phyloP scores from a whole-genome alignment of 441 rosid species.

The Viola pubescens region DNA sequence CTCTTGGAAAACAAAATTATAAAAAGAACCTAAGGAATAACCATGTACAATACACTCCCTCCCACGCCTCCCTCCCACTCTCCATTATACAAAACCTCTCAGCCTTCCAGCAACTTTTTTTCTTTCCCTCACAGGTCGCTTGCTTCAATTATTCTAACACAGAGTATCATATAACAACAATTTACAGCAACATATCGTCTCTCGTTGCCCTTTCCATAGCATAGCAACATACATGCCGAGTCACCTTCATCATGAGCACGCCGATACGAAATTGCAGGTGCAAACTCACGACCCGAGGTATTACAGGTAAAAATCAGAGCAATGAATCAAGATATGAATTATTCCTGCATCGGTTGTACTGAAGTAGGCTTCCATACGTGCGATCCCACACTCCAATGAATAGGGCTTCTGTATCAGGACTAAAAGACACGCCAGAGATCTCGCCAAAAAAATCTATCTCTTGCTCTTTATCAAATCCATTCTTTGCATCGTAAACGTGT shows the following conservation, averaged over 20 bases:
- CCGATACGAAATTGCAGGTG: constrained; percentile 11
- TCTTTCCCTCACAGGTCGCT: too few relatives aligned
- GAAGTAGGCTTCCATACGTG: constrained; percentile 43
- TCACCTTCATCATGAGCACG: constrained; percentile 12
- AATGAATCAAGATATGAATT: constrained; percentile 29
- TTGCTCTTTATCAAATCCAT: constrained; percentile 36
- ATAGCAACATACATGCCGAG: constrained; percentile 7
- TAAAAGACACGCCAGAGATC: constrained; percentile 41
- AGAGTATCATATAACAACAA: background rate
- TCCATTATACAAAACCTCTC: too few relatives aligned
- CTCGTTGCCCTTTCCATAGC: background rate
- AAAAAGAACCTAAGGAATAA: too few relatives aligned
- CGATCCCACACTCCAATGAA: constrained; percentile 44
- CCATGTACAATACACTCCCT: too few relatives aligned
- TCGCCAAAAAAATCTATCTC: constrained; percentile 47
- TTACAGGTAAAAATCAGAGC: background rate
- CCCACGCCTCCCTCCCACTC: too few relatives aligned
- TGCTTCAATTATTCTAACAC: too few relatives aligned
- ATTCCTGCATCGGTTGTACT: constrained; percentile 32
- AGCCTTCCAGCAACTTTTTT: too few relatives aligned
- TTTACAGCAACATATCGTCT: constrained; percentile 5
- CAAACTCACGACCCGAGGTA: constrained; percentile 6
- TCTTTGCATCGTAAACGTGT: constrained; percentile 34
- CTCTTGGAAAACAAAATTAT: too few relatives aligned
- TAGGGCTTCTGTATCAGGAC: constrained; percentile 41